A percentile compares a stretch with the other conserved stretches of the same genome.
Evolutionary conservation across 2,329 filamentous ascomycete genomes (phyloP).

Genomic region (Fusarium cyanostomum): DNA sequence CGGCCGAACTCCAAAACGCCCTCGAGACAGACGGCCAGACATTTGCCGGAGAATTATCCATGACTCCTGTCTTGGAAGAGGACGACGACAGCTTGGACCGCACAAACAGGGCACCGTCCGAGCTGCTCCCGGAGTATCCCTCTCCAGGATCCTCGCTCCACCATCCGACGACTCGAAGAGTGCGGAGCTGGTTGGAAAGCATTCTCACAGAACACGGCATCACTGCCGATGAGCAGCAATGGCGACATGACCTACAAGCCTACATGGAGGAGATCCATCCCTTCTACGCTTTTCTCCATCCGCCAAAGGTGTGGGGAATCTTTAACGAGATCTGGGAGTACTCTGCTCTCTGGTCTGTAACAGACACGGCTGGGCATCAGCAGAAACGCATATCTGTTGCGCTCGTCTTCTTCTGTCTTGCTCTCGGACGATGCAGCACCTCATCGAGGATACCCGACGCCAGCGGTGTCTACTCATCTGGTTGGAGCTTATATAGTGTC

Average conservation of each 20-base stretch:
- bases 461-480: slow-evolving; percentile 25
- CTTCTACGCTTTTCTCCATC: slow-evolving; percentile 25
- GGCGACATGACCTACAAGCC: slow-evolving; percentile 17
- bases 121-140: background rate
- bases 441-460: slow-evolving; percentile 26
- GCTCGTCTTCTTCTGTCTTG: slow-evolving; percentile 30
- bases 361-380: slow-evolving; percentile 10
- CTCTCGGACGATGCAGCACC: slow-evolving; percentile 27
- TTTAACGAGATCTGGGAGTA: slow-evolving; percentile 33
- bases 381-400: slow-evolving; percentile 23
- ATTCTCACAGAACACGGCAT: slow-evolving; percentile 19
- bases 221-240: slow-evolving; percentile 19
- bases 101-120: background rate
- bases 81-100: slow-evolving; percentile 3
- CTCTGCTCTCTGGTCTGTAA: slow-evolving; percentile 8
- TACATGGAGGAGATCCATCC: slow-evolving; percentile 29
- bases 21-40: slow-evolving; percentile 30
- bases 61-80: slow-evolving; percentile 22
- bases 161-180: background rate
- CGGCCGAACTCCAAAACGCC: slow-evolving; percentile 14
- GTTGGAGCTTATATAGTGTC: slow-evolving; percentile 28
- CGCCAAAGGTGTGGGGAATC: slow-evolving; percentile 22
- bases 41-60: slow-evolving; percentile 30
- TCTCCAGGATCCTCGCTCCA: slow-evolving; percentile 4
- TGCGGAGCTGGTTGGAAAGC: slow-evolving; percentile 19